Evolutionary conservation across 2,329 filamentous ascomycete species (phyloP), one percentile per base, ranked within the genome.

Genomic region (Neonectria hederae): DNA sequence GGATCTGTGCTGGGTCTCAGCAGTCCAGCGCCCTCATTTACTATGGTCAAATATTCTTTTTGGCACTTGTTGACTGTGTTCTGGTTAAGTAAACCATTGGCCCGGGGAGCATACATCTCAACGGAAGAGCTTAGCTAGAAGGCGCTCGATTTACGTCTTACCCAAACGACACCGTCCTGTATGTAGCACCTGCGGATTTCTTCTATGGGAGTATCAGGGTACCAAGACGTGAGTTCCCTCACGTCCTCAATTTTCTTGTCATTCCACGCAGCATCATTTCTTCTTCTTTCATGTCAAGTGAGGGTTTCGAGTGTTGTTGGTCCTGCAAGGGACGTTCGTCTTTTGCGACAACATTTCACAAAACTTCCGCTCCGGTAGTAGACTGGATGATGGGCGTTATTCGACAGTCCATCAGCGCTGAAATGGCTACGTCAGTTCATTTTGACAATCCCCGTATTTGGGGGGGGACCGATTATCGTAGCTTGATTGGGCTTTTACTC

Each of bases 61-160:
- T 86, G 82, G 17, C 83, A 81, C 51, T 79, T 76, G 13, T 87
- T 78, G 1, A 88, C 84, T 54, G 87, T 83, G 2, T 77, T 74
- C 2, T 81, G 82, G 0, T 86, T 85, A 3, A 88, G 74, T 0
- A 88, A 72, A 1, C 81, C 80, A 67, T 88, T 88, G 4, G 88
- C 60, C 63, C 85, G 84, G 38, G 87, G 73, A 66, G 87, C 32
- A 87, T 73, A 66, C 87, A 87, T 32, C 22, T 17, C 13, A 24
- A 46, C 11, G 14, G 24, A 17, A 11, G 13, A 24, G 21, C 13
- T 22, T 24, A 22, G 5, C 21, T 13, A 24, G 42, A 45, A 22
- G 42, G 11, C 10, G n/a, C 14, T 22, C 4, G 42, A 24, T 13
- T 11, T 3, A 22, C 7, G 42, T 22, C 42, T 45, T 46, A 24